A percentile compares a stretch with the other conserved stretches of the same genome.
Conservation (phyloP, 2,329 filamentous ascomycete genomes). For the Monilinia vaccinii-corymbosi region DNA sequence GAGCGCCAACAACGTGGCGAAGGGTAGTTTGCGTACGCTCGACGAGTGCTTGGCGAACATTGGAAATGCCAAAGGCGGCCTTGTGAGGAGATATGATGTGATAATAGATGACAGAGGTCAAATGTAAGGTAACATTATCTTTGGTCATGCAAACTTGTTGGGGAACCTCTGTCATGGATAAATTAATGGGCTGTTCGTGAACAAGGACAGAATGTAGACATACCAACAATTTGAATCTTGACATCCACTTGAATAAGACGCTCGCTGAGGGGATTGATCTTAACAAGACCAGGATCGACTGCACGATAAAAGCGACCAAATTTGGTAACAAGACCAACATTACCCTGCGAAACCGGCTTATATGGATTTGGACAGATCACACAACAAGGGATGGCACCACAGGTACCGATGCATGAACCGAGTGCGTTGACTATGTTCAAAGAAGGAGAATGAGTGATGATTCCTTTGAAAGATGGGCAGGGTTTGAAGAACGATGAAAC, state of each 20-base stretch:
- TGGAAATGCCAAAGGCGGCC: constrained; percentile 90
- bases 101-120: constrained; percentile 98
- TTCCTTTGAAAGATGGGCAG: neutral
- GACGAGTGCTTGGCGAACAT: constrained; percentile 90
- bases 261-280: constrained; percentile 94
- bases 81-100: constrained; percentile 94
- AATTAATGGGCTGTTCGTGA: neutral
- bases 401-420: constrained; percentile 63
- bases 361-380: constrained; percentile 90
- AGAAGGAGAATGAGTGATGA: neutral
- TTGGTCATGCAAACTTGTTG: constrained; percentile 99
- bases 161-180: constrained; percentile 58
- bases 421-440: constrained; percentile 54
- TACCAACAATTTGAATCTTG: constrained; percentile 91
- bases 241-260: constrained; percentile 86
- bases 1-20: constrained; percentile 90
- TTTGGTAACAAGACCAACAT: constrained; percentile 90
- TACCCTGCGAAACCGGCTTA: constrained; percentile 84
- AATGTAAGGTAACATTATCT: constrained; percentile 89
- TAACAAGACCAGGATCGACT: constrained; percentile 92
- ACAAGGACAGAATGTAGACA: constrained; percentile 19
- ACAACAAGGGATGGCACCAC: constrained; percentile 87
- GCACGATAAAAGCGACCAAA: constrained; percentile 93
- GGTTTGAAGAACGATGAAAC: constrained; percentile 27
- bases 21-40: constrained; percentile 98